phyloP scores from a whole-genome alignment of 495 filamentous ascomycete species.

The Entonaema liquescens region DNA sequence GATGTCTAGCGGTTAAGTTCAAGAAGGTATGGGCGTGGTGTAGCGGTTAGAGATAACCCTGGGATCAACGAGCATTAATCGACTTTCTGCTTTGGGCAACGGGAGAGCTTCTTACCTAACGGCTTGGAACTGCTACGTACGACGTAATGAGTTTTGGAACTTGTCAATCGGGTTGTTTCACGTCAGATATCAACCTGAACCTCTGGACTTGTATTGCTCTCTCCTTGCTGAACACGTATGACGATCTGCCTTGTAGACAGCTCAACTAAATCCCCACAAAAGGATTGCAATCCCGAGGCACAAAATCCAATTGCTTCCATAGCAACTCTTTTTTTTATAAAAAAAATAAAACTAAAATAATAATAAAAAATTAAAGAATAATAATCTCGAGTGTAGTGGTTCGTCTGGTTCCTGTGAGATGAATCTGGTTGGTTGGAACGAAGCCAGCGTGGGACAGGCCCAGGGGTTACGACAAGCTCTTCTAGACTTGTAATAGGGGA shows the following conservation, averaged over 20 bases:
- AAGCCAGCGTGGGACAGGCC: constrained; percentile 19
- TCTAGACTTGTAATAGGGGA: constrained; percentile 22
- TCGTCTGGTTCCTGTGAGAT: constrained; percentile 16
- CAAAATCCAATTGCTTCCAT: constrained; percentile 30
- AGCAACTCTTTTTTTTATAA: not conserved
- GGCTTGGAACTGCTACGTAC: constrained; percentile 4
- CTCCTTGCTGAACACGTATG: constrained; percentile 41
- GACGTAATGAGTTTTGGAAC: constrained; percentile 24
- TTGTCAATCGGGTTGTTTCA: constrained; percentile 36
- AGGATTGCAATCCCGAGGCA: constrained; percentile 39
- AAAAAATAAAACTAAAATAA: constrained; percentile 3
- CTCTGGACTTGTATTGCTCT: constrained; percentile 11
- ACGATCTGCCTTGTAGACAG: constrained; percentile 41
- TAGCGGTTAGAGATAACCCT: constrained; percentile 28
- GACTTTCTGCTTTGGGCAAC: constrained; percentile 35
- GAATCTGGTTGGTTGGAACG: constrained; percentile 33
- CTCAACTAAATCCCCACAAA: constrained; percentile 40
- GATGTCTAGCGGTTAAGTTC: constrained; percentile 26
- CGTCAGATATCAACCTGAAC: constrained; percentile 34
- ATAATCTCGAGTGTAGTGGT: constrained; percentile 12
- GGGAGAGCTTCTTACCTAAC: constrained; percentile 30
- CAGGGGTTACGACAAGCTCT: constrained; percentile 30
- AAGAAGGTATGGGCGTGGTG: constrained; percentile 16
- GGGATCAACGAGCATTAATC: constrained; percentile 27
- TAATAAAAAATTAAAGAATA: constrained; percentile 17